Conservation (phyloP, 352 stramenopile species). For the Thraustochytrium striatum region DNA sequence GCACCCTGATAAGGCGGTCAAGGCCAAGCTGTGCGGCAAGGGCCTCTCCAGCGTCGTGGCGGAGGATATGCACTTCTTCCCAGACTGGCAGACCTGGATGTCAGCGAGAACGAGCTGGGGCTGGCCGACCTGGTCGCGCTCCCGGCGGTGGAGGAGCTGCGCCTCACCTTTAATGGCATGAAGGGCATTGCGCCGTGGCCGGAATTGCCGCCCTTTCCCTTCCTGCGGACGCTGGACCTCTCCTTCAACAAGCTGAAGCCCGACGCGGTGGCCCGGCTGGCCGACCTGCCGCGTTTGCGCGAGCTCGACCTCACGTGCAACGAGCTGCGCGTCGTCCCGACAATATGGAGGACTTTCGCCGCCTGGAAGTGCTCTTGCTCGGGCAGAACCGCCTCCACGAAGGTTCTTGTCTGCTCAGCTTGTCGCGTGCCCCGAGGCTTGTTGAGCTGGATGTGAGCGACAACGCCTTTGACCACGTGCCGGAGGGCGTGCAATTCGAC, state of each 20-base stretch:
- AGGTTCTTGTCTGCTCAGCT: neutral
- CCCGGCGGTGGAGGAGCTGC: slow-evolving; percentile 21
- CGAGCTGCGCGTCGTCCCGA: neutral
- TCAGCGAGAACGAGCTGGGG: slow-evolving; percentile 26
- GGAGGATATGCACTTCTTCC: slow-evolving; percentile 24
- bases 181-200: neutral
- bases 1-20: slow-evolving; percentile 17
- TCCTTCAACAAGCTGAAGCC: slow-evolving; percentile 14
- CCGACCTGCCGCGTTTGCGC: slow-evolving; percentile 9
- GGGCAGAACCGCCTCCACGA: neutral
- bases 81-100: neutral
- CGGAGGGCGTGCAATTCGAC: slow-evolving; percentile 1
- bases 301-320: slow-evolving; percentile 44
- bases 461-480: neutral
- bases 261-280: slow-evolving; percentile 3
- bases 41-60: neutral
- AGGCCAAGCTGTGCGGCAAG: neutral
- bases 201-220: neutral
- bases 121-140: neutral
- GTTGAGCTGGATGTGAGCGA: slow-evolving; percentile 7
- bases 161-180: slow-evolving; percentile 9
- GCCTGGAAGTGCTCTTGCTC: slow-evolving; percentile 20
- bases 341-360: slow-evolving; percentile 27
- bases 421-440: neutral
- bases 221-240: slow-evolving; percentile 8